Base-by-base conservation (phyloP, 2,329 filamentous ascomycete species). In the Fusarium xyrophilum region DNA sequence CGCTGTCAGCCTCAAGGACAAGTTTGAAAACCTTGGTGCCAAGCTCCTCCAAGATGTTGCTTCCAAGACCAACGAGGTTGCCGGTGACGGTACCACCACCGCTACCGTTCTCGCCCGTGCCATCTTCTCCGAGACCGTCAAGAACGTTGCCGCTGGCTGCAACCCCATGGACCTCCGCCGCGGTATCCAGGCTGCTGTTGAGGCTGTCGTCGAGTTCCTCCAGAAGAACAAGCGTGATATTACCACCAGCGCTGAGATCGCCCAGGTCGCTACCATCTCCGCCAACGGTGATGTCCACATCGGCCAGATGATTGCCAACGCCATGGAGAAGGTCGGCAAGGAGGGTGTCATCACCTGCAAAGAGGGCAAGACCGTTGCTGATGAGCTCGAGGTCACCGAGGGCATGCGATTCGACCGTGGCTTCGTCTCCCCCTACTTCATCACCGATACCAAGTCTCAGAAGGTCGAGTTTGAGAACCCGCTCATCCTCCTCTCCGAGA, bases 391-490 rank as follows among this genome's bases (percentile, higher is more conserved):
- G 85, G 90, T 99, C 67, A 99, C 96, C 63, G 96, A 99, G 90
- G 96, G 96, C 80, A 99, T 99, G 96, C 93, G 96, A 82, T 99
- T 99, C 85, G 96, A 99, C 88, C 95, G 96, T 78, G 96, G 96
- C 69, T 99, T 91, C 82, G 95, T 97, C 79, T 99, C 96, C 28
- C 94, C 96, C 75, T 99, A 99, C 90, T 99, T 99, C 88, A 99
- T 99, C 86, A 99, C 96, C 85, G 96, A 99, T 78, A 85, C 93
- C 88, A 99, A 99, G 91, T 82, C 94, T 64, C 93, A 97, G 82
- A 99, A 99, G 90, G 94, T 98, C 61, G 96, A 99, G 85, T 99
- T 99, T 74, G 96, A 99, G 90, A 98, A 99, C 89, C 96, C 96
- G 71, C 84, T 99, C 79, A 96, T 99, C 80, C 92, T 99, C 52